These are phyloP conservation scores for Calonectria hawksworthii DNA, from an alignment of 2,329 filamentous ascomycete genomes.

Conservation along the genomic window DNA sequence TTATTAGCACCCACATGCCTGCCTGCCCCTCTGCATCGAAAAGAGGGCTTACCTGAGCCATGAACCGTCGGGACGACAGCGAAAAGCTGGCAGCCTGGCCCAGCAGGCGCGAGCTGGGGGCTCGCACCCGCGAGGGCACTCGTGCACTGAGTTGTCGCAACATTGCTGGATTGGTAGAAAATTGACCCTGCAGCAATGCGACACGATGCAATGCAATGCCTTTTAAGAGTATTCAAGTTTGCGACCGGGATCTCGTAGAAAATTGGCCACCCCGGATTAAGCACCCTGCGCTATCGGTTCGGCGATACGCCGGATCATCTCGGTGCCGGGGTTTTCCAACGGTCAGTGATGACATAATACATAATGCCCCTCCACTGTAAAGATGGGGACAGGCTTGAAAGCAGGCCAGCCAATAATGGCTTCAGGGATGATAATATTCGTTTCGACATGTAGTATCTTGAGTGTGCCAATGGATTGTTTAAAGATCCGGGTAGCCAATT, in stretches of 20 bases:
- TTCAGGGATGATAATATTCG: neutral
- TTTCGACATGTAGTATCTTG: neutral
- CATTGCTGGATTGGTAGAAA: constrained; percentile 43
- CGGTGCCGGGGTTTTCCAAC: constrained; percentile 34
- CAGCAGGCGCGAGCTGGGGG: constrained; percentile 42
- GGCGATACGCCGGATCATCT: constrained; percentile 49
- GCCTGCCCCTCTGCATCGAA: neutral
- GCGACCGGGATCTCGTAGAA: constrained; percentile 41
- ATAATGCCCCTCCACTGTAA: constrained; percentile 31
- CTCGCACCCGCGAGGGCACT: constrained; percentile 46
- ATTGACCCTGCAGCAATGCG: constrained; percentile 28
- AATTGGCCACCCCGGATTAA: constrained; percentile 37
- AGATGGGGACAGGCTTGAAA: neutral
- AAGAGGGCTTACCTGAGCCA: constrained; percentile 46
- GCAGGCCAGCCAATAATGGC: neutral
- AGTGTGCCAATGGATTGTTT: neutral
- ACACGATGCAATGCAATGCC: constrained; percentile 22
- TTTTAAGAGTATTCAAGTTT: constrained; percentile 34
- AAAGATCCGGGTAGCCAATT: neutral
- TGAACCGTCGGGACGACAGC: constrained; percentile 40
- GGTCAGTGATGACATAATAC: constrained; percentile 42
- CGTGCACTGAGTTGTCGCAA: constrained; percentile 53
- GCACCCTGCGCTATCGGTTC: constrained; percentile 39
- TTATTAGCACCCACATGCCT: constrained; percentile 10
- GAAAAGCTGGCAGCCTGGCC: constrained; percentile 39